Evolutionary conservation across 768 basidiomycete genomes (phyloP).

Genomic region (Daedaleopsis sinensis): DNA sequence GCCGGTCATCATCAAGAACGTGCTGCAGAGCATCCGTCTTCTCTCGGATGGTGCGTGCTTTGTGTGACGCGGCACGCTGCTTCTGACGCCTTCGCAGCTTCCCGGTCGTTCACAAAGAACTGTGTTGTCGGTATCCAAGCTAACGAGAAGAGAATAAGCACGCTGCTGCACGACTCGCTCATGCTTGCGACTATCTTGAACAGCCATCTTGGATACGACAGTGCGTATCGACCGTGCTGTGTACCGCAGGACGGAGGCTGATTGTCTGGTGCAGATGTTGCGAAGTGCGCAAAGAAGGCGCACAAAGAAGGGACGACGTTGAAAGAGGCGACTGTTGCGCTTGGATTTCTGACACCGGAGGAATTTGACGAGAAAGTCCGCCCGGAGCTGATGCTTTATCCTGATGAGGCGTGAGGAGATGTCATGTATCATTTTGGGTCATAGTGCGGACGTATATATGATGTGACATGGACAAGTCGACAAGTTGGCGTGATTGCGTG

Average conservation of each 20-base stretch:
- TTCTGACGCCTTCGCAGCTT: constrained; percentile 45
- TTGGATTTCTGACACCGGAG: constrained; percentile 84
- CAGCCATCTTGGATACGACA: constrained; percentile 95
- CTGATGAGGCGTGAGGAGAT: constrained; percentile 49
- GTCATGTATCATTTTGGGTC: constrained; percentile 14
- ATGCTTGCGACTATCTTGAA: constrained; percentile 99
- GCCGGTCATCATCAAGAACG: constrained; percentile 98
- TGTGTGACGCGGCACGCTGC: not conserved
- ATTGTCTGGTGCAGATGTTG: constrained; percentile 69
- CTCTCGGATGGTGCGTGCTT: constrained; percentile 77
- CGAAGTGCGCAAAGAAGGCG: constrained; percentile 99
- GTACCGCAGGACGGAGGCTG: constrained; percentile 6
- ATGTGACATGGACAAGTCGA: constrained; percentile 16
- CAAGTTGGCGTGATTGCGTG: constrained; percentile 13
- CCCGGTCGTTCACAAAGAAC: constrained; percentile 95
- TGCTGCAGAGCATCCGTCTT: constrained; percentile 92
- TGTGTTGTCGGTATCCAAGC: constrained; percentile 96
- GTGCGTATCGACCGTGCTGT: constrained; percentile 49
- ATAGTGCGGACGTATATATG: constrained; percentile 18
- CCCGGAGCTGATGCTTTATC: constrained; percentile 88
- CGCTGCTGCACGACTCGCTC: constrained; percentile 89
- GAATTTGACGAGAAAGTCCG: constrained; percentile 95
- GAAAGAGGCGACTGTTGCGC: constrained; percentile 89
- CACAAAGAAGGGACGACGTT: constrained; percentile 97
- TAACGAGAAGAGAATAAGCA: constrained; percentile 91